A percentile compares a stretch with the other conserved stretches of the same genome.
These are phyloP conservation scores for Breynia disticha DNA, from an alignment of 441 rosid species.

Conservation along the genomic window DNA sequence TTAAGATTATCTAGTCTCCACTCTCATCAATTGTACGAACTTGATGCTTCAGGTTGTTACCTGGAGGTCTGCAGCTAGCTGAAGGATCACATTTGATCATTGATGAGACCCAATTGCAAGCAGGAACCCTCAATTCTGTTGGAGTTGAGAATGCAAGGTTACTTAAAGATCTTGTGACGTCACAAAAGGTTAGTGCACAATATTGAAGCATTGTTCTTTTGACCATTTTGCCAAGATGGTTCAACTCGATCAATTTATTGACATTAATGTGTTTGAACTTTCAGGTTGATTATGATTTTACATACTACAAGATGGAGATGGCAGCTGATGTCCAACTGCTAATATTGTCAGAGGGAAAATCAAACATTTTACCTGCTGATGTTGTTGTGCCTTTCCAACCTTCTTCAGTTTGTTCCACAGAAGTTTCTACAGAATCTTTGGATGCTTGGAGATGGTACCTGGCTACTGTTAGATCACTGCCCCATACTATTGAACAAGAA, in stretches of 20 bases:
- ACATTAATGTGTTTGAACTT: neutral
- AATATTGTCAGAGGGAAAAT: slow-evolving; percentile 70
- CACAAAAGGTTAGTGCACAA: slow-evolving; percentile 49
- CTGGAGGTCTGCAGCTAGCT: slow-evolving; percentile 75
- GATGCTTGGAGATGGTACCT: slow-evolving; percentile 85
- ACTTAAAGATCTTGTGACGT: slow-evolving; percentile 56
- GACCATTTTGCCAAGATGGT: too few species aligned
- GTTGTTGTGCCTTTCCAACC: slow-evolving; percentile 65
- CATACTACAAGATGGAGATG: slow-evolving; percentile 85
- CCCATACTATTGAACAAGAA: slow-evolving; percentile 61
- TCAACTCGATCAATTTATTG: too few species aligned
- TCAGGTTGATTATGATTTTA: slow-evolving; percentile 84
- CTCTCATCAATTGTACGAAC: neutral
- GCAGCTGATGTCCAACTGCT: slow-evolving; percentile 70
- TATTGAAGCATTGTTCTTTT: too few species aligned
- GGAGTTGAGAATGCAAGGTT: slow-evolving; percentile 67
- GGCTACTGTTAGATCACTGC: slow-evolving; percentile 54
- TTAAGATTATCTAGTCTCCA: too few species aligned
- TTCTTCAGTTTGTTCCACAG: slow-evolving; percentile 27
- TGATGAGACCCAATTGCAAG: slow-evolving; percentile 65
- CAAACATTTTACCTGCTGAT: slow-evolving; percentile 77
- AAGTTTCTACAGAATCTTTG: slow-evolving; percentile 32
- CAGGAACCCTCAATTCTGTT: slow-evolving; percentile 60
- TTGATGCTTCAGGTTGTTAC: slow-evolving; percentile 40
- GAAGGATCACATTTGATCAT: slow-evolving; percentile 70